Conservation (phyloP, 2,329 filamentous ascomycete genomes). For the Aspergillus costaricaensis region DNA sequence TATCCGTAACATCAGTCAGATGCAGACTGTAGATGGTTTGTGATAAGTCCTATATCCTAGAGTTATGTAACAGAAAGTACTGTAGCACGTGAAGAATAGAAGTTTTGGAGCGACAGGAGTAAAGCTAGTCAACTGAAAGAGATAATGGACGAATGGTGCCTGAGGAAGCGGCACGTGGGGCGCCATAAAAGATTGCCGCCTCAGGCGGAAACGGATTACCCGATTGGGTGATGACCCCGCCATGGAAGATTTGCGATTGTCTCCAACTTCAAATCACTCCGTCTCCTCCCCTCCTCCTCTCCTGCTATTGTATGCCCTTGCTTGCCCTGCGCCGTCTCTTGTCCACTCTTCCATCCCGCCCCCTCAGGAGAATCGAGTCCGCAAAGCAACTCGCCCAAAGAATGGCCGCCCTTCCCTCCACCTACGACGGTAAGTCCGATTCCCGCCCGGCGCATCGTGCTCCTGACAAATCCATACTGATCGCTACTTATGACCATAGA, state of each 20-base stretch:
- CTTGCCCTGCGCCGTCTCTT: conserved; percentile 8
- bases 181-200: background rate
- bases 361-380: conserved; percentile 35
- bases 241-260: conserved; percentile 23
- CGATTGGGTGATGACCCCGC: conserved; percentile 29
- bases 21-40: too few species aligned
- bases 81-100: too few species aligned
- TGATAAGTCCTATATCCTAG: too few species aligned
- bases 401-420: conserved; percentile 59
- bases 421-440: conserved; percentile 59
- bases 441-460: too few species aligned
- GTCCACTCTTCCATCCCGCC: conserved; percentile 24
- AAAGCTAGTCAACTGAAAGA: too few species aligned
- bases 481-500: conserved; percentile 32
- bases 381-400: conserved; percentile 36
- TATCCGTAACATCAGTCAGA: too few species aligned
- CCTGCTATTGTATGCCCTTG: conserved; percentile 1
- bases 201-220: conserved; percentile 19
- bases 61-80: too few species aligned
- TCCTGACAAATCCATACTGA: background rate
- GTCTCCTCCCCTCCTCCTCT: background rate
- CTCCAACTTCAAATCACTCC: background rate
- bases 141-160: conserved; percentile 14
- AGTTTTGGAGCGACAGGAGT: too few species aligned
- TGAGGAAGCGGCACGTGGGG: conserved; percentile 30